Percentiles rank a stretch among this genome's conserved stretches.
Evolutionary conservation across 768 basidiomycete species (phyloP).

Genomic region (Nidularia pulvinata): DNA sequence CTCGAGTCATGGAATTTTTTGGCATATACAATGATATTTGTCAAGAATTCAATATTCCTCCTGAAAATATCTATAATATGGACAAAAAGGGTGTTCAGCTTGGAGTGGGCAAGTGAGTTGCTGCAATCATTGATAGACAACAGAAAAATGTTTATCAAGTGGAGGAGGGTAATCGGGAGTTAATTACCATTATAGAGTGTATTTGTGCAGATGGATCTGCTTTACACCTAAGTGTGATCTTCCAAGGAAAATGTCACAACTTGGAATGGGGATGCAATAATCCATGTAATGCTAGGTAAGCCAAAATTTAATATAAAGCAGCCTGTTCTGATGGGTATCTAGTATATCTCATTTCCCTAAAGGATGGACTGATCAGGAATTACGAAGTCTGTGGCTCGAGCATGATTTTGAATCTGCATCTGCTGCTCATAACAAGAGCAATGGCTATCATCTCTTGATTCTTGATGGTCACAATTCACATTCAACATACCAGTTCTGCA

Average conservation of each 20-base stretch:
- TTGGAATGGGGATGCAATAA: conserved; percentile 18
- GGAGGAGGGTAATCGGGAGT: conserved; percentile 32
- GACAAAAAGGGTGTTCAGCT: conserved; percentile 28
- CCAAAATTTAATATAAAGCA: conserved; percentile 1
- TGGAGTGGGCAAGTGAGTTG: conserved; percentile 11
- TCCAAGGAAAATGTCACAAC: conserved; percentile 21
- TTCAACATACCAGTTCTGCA: conserved; percentile 16
- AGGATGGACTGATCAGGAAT: conserved; percentile 35
- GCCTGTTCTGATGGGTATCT: background rate
- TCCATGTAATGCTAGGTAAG: conserved; percentile 24
- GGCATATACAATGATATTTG: conserved; percentile 15
- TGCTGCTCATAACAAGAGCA: conserved; percentile 7
- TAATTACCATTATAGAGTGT: conserved; percentile 45
- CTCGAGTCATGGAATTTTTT: conserved; percentile 9
- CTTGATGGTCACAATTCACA: conserved; percentile 31
- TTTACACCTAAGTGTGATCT: conserved; percentile 34
- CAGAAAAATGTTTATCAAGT: conserved; percentile 26
- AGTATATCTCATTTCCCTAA: conserved; percentile 30
- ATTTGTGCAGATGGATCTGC: conserved; percentile 38
- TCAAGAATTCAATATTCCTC: conserved; percentile 10
- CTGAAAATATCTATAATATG: conserved; percentile 21
- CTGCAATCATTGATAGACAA: conserved; percentile 14
- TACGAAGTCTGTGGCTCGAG: conserved; percentile 27
- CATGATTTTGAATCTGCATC: conserved; percentile 27
- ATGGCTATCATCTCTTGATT: conserved; percentile 16